Conservation (phyloP, 257 asterid species). For the Vinca minor region DNA sequence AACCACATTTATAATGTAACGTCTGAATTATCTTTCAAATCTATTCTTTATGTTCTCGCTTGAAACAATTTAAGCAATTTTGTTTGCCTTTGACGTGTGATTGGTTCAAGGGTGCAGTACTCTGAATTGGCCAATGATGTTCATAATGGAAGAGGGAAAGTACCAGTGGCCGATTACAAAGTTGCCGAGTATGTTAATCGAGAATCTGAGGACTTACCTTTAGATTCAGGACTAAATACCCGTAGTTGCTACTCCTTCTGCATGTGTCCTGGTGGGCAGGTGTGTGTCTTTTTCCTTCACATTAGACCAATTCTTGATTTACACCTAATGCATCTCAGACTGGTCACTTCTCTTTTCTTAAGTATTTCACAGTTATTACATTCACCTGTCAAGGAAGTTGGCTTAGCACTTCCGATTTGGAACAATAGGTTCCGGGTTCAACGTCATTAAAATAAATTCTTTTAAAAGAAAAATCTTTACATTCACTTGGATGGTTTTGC, state of each 20-base stretch:
- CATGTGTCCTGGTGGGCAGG: slow-evolving; percentile 99
- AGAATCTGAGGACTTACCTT: slow-evolving; percentile 20
- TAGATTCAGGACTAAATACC: slow-evolving; percentile 27
- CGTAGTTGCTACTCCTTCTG: slow-evolving; percentile 93
- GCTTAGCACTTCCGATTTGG: no score
- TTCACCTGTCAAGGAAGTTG: no score
- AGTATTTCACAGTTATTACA: background rate
- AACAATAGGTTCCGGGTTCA: no score
- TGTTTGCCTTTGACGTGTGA: background rate
- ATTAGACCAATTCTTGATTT: background rate
- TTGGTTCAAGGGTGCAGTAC: slow-evolving; percentile 44
- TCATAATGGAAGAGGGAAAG: slow-evolving; percentile 74
- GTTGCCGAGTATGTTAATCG: slow-evolving; percentile 52
- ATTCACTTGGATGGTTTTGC: slow-evolving; percentile 26
- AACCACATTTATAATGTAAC: background rate
- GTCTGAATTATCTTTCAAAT: background rate
- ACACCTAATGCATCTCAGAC: background rate
- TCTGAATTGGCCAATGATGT: slow-evolving; percentile 76
- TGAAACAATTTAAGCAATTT: background rate
- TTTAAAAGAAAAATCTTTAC: no score
- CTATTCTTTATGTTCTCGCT: background rate
- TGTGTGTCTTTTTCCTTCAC: slow-evolving; percentile 8
- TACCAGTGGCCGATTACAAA: slow-evolving; percentile 97
- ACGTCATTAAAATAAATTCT: no score
- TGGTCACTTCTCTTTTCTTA: background rate